Base-by-base conservation (phyloP, 441 rosid genomes). In the Adansonia gregorii region DNA sequence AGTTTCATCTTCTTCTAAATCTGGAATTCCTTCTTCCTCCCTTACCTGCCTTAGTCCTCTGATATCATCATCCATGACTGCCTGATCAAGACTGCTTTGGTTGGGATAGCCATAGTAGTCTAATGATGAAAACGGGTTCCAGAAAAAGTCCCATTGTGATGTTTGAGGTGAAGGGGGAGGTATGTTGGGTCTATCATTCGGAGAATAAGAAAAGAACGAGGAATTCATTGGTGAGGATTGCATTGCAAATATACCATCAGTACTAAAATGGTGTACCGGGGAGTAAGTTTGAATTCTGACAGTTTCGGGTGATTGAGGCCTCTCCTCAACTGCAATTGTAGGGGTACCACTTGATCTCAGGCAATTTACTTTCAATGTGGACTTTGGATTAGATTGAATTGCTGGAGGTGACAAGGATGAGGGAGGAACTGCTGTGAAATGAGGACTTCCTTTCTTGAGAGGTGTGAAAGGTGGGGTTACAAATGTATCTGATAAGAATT, bases 1-100 rank as follows among this genome's bases (percentile, higher is more conserved):
- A 81, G 90, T 86, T 79, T 86, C 99, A 82, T 88, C 98, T 86
- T 91, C 95, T 83, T 94, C 99, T 79, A 96, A 79, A 76, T 96
- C 99, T 4, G 98, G 99, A 80, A 96, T 96, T 60, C 98, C 99
- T 88, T 96, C 98, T 88, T 93, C 99, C 77, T 96, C 98, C 72
- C 98, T 81, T 79, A 96, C 98, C 82, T 90, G 94, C 82, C 98
- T 93, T 35, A 94, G 83, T 24, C 97, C 99, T 83, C 89, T 81
- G 19, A 85, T 83, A 64, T 94, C 98, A 87, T 94, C 98, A 67
- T 96, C 96, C 82, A 87, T 67, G 55, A 80, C 85, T 75, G 83
- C 77, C 66, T 87, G 91, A 85, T 94, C 94, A 54, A 88, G 83
- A 79, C 88, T 90, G 61, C 80, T 86, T 54, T 83, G 82, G 69